Evolutionary conservation across 164 flowering plant species (phyloP), one percentile per base, ranked within the genome.

Genomic region (Macadamia integrifolia): DNA sequence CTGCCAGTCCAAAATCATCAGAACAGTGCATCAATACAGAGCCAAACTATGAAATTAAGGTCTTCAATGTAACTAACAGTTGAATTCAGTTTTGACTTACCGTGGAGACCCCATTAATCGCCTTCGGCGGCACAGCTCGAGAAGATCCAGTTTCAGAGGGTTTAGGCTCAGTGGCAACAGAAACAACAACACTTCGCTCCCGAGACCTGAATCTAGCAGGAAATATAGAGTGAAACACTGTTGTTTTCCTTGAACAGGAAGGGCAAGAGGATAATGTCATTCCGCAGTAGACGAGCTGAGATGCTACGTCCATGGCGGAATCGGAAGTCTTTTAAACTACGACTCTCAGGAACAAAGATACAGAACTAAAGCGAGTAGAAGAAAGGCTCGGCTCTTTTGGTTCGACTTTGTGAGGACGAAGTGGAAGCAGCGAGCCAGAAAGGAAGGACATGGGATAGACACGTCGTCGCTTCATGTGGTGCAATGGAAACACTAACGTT

Each of bases 131-230:
- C 3, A 77, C 49, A 3, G 73, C 29, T 53, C 69, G n/a, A 4
- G 80, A 14, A 43, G 78, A 50, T 14, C 69, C 67, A 0, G 74
- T 32, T 40, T 35, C 74, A 7, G 80, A 9, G 9, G 91, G 84
- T 40, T 80, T 87, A 0, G 93, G 91, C 23, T 86, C 96, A 4
- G 94, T 83, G 1, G 98, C 94, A 30, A 88, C 88, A 14, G 96
- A 85, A 6, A 78, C 73, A 30, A 82, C 80, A 48, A 71, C 68
- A 62, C 77, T 30, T 0, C 80, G 77, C 42, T 65, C 62, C 29
- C 78, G 75, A 5, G 49, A 9, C 56, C 68, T 46, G 53, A 70
- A 49, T 44, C 49, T 52, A 58, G 59, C 31, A 15, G 64, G 62
- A 52, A 68, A n/a, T 2, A 66, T 44, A 9, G 5, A 53, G 17